phyloP scores from a whole-genome alignment of 371 early-diverging fungal genomes.

The Coemansia sp. region DNA sequence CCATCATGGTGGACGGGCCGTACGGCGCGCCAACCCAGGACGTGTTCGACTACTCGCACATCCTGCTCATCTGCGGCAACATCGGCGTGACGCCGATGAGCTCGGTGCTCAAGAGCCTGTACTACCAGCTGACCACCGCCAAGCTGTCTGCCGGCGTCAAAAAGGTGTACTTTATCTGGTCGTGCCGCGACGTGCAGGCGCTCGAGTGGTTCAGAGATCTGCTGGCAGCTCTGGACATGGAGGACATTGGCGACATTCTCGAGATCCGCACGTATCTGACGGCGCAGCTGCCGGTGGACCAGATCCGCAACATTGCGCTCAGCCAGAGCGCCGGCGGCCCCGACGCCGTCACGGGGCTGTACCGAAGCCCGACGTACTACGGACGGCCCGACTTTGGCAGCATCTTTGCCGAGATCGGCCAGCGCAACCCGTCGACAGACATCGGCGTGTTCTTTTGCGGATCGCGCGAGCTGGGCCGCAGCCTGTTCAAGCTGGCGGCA shows the following conservation, averaged over 20 bases:
- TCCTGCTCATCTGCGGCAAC: conserved; percentile 72
- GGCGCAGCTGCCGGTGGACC: conserved; percentile 56
- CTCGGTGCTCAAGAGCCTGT: conserved; percentile 58
- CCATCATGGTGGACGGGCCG: conserved; percentile 80
- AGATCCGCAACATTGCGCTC: conserved; percentile 57
- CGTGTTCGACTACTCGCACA: conserved; percentile 72
- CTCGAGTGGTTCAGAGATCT: conserved; percentile 76
- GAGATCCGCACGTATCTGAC: conserved; percentile 75
- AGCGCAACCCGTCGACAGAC: conserved; percentile 55
- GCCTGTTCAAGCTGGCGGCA: conserved; percentile 11
- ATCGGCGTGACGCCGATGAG: conserved; percentile 77
- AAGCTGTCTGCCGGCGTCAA: conserved; percentile 5
- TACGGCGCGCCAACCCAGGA: conserved; percentile 81
- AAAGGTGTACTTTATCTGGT: conserved; percentile 52
- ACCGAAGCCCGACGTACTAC: conserved; percentile 59
- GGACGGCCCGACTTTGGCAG: conserved; percentile 65
- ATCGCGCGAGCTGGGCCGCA: conserved; percentile 52
- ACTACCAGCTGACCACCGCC: conserved; percentile 30
- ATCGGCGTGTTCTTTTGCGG: conserved; percentile 73
- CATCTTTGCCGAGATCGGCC: conserved; percentile 56
- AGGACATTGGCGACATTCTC: conserved; percentile 60
- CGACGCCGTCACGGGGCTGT: conserved; percentile 62
- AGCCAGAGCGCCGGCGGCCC: conserved; percentile 54
- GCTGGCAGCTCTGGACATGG: conserved; percentile 61
- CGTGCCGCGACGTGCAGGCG: conserved; percentile 64